Percentiles rank a stretch among this genome's conserved stretches.
Evolutionary conservation across 1,284 basidiomycete genomes (phyloP).

Genomic region (Puccinia coronata): DNA sequence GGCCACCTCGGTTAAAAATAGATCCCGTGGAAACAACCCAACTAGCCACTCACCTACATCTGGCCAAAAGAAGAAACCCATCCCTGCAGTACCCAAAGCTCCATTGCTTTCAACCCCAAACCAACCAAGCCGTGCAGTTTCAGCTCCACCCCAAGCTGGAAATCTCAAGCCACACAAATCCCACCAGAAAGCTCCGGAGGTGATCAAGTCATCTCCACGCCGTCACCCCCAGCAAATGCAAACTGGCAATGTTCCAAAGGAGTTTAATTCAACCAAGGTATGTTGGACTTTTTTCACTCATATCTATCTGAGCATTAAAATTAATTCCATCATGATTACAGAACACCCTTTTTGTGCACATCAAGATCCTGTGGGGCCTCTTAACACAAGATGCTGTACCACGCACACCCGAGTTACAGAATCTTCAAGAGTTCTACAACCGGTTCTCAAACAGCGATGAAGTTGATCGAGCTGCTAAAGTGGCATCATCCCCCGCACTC

Average conservation of each 20-base stretch:
- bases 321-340: neutral
- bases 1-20: too few relatives aligned
- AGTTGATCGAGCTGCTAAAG: neutral
- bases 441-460: neutral
- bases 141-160: neutral
- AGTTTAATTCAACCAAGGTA: constrained; percentile 13
- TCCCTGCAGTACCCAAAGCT: neutral
- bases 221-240: constrained; percentile 35
- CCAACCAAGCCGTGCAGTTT: neutral
- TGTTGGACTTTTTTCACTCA: neutral
- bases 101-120: neutral
- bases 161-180: constrained; percentile 1
- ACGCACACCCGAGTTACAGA: neutral
- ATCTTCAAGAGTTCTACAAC: constrained; percentile 22
- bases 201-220: constrained; percentile 11
- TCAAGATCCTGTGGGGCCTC: constrained; percentile 39
- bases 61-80: too few relatives aligned
- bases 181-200: neutral
- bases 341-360: constrained; percentile 27
- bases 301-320: neutral
- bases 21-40: too few relatives aligned
- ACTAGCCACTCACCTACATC: too few relatives aligned
- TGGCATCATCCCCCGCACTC: neutral
- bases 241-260: neutral
- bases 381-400: constrained; percentile 4